Percentiles rank a stretch among this genome's conserved stretches.
These are phyloP conservation scores for Pythium monospermum DNA, from an alignment of 352 stramenopile species.

Conservation along the genomic window DNA sequence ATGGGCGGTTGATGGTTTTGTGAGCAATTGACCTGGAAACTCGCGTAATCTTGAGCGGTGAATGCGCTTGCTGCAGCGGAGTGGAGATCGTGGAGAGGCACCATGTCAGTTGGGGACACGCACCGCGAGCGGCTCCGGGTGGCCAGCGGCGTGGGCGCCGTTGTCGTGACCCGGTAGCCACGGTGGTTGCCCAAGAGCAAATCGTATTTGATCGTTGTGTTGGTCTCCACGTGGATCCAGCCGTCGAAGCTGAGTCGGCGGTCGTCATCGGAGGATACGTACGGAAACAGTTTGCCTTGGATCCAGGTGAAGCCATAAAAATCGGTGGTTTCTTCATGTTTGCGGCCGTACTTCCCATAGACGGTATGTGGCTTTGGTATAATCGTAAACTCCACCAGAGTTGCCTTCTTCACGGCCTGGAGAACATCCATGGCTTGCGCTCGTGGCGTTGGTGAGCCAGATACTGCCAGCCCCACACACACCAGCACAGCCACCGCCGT, in stretches of 20 bases:
- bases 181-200: constrained; percentile 14
- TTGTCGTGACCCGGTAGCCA: constrained; percentile 8
- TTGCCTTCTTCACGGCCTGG: neutral
- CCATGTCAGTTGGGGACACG: constrained; percentile 10
- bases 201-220: constrained; percentile 10
- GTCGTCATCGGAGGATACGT: neutral
- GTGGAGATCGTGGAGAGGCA: constrained; percentile 14
- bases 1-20: neutral
- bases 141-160: neutral
- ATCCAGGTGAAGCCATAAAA: constrained; percentile 18
- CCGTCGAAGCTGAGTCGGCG: constrained; percentile 11
- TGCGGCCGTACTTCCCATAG: constrained; percentile 9
- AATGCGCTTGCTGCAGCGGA: constrained; percentile 3
- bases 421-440: constrained; percentile 10
- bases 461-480: constrained; percentile 9
- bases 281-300: constrained; percentile 13
- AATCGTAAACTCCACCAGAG: constrained; percentile 22
- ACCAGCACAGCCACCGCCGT: neutral
- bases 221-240: constrained; percentile 11
- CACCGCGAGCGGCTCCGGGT: constrained; percentile 4
- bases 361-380: constrained; percentile 12
- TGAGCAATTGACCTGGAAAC: constrained; percentile 20
- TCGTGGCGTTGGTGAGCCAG: constrained; percentile 1
- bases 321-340: constrained; percentile 9
- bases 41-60: constrained; percentile 12